A percentile compares a stretch with the other conserved stretches of the same genome.
phyloP scores from a whole-genome alignment of 768 basidiomycete species.

The Russula ochroleuca region DNA sequence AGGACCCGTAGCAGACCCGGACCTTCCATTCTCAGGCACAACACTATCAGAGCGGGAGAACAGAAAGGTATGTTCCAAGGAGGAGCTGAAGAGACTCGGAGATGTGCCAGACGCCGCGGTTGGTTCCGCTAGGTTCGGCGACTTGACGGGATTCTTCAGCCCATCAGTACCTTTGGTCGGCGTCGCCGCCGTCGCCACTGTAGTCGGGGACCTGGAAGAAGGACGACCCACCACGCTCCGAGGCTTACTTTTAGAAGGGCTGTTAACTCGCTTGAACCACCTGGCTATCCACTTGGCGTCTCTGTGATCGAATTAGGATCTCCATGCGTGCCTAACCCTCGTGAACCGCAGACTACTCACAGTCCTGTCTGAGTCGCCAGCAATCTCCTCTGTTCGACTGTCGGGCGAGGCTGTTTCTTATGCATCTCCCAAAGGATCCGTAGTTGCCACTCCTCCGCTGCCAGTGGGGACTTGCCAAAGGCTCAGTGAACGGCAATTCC shows the following conservation, averaged over 20 bases:
- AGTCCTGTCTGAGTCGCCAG: slow-evolving; percentile 23
- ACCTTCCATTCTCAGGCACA: neutral
- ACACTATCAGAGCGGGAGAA: neutral
- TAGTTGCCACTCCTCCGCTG: slow-evolving; percentile 24
- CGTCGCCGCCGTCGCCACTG: neutral
- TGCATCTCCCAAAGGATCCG: slow-evolving; percentile 18
- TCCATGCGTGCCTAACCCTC: neutral
- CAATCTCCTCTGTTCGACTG: slow-evolving; percentile 16
- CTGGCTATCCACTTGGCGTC: slow-evolving; percentile 24
- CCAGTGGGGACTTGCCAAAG: neutral
- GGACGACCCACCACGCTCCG: neutral
- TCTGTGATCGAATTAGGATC: slow-evolving; percentile 3
- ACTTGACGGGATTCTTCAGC: neutral
- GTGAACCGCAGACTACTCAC: slow-evolving; percentile 12
- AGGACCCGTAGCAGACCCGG: neutral
- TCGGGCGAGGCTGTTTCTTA: slow-evolving; percentile 13
- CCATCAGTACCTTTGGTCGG: neutral
- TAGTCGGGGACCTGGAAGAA: neutral
- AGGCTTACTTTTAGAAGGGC: slow-evolving; percentile 3
- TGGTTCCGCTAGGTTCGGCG: neutral
- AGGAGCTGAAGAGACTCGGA: neutral
- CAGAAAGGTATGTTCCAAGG: neutral
- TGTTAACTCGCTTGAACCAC: slow-evolving; percentile 22
- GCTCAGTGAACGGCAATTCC: neutral
- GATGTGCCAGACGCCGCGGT: neutral